Percentiles rank a stretch among this genome's conserved stretches.
These are phyloP conservation scores for Filobasidium wieringae DNA, from an alignment of 768 basidiomycete genomes.

Conservation along the genomic window DNA sequence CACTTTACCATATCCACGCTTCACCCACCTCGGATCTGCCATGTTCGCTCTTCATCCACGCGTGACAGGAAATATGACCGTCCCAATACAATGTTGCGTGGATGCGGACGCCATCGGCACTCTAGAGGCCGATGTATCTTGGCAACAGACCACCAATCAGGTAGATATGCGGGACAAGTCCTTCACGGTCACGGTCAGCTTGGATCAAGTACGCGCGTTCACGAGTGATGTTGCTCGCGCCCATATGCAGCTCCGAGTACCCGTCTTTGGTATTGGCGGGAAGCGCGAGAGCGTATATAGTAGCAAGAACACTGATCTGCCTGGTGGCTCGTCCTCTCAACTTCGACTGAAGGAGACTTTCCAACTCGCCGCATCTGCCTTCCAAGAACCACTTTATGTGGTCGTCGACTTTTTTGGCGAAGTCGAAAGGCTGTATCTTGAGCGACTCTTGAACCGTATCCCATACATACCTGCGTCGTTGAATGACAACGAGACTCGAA, in stretches of 20 bases:
- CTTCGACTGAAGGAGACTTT: conserved; percentile 72
- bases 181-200: conserved; percentile 66
- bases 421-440: conserved; percentile 67
- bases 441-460: conserved; percentile 89
- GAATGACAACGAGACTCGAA: conserved; percentile 57
- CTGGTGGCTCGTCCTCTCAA: conserved; percentile 57
- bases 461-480: conserved; percentile 44
- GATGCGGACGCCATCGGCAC: background rate
- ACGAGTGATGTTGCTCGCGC: conserved; percentile 75
- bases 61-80: background rate
- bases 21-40: background rate
- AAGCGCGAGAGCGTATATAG: conserved; percentile 69
- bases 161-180: background rate
- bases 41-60: background rate
- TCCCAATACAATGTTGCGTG: background rate
- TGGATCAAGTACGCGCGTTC: conserved; percentile 79
- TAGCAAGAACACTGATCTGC: conserved; percentile 63
- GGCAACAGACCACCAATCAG: background rate
- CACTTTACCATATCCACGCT: background rate
- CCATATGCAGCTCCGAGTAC: conserved; percentile 77
- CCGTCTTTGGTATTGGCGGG: conserved; percentile 67
- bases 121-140: background rate
- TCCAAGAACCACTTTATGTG: conserved; percentile 65
- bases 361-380: conserved; percentile 58
- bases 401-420: conserved; percentile 84